phyloP scores from a whole-genome alignment of 768 basidiomycete genomes.

The Serendipita sp. region DNA sequence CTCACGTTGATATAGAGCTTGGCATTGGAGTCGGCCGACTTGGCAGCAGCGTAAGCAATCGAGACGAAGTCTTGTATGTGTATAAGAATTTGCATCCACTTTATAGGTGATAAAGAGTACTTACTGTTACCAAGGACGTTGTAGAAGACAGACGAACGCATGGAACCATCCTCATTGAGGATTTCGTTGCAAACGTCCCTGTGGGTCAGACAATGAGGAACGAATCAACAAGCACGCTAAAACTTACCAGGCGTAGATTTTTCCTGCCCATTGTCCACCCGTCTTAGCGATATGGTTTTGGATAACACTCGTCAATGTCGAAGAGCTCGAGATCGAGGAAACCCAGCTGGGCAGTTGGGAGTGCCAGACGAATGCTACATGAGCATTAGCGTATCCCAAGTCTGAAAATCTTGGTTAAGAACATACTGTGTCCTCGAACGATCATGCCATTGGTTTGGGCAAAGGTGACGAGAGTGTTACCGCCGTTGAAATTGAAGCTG shows the following conservation, averaged over 20 bases:
- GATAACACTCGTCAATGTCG: slow-evolving; percentile 5
- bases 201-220: not conserved
- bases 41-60: slow-evolving; percentile 35
- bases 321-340: not conserved
- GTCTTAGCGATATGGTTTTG: slow-evolving; percentile 10
- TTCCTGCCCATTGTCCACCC: slow-evolving; percentile 10
- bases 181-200: slow-evolving; percentile 23
- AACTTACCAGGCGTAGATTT: slow-evolving; percentile 25
- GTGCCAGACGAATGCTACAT: no score
- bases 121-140: slow-evolving; percentile 28
- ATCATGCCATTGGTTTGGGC: slow-evolving; percentile 9
- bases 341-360: slow-evolving; percentile 3
- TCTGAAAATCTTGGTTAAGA: no score
- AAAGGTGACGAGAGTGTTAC: slow-evolving; percentile 11
- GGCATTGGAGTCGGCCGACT: slow-evolving; percentile 31
- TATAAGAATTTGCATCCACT: not conserved
- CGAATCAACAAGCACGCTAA: not conserved
- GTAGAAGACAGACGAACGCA: slow-evolving; percentile 28
- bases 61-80: slow-evolving; percentile 29
- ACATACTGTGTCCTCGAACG: slow-evolving; percentile 8
- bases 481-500: slow-evolving; percentile 10
- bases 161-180: slow-evolving; percentile 34
- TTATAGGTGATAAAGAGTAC: not conserved
- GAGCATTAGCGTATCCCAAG: no score
- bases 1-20: slow-evolving; percentile 18